These are phyloP conservation scores for Rhododendron ovatum DNA, from an alignment of 148 eudicot species.

Conservation along the genomic window DNA sequence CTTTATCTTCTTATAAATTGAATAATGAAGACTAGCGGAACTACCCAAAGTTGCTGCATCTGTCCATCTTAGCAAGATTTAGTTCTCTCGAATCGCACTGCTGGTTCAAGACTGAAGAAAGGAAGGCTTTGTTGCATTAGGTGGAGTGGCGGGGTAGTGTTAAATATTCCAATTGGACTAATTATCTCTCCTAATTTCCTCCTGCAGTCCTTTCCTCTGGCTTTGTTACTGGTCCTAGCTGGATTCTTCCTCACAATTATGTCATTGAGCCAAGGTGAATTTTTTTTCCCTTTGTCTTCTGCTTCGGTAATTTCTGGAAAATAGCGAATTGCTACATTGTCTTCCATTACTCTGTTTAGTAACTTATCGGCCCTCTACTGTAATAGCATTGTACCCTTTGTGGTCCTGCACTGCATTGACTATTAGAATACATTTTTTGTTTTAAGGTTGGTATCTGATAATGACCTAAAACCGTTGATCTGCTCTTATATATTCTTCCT, in stretches of 20 bases:
- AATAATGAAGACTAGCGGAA: background rate
- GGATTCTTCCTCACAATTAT: constrained; percentile 59
- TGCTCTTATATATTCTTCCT: constrained; percentile 6
- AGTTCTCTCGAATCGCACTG: background rate
- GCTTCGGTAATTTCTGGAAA: background rate
- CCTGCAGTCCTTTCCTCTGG: constrained; percentile 80
- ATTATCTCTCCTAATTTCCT: constrained; percentile 4
- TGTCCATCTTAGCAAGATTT: background rate
- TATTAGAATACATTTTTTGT: background rate
- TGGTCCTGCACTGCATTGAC: no score
- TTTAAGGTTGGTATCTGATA: background rate
- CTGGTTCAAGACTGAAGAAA: background rate
- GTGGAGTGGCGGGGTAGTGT: background rate
- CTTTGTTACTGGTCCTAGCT: constrained; percentile 44
- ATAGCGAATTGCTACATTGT: background rate
- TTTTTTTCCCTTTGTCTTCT: background rate
- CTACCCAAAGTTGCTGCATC: background rate
- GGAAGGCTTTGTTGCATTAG: background rate
- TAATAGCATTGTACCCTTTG: background rate
- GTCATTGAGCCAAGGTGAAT: constrained; percentile 75
- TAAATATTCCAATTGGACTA: background rate
- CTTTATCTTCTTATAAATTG: background rate
- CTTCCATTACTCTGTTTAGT: background rate
- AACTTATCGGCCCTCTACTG: background rate
- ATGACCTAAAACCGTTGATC: background rate